Conservation (phyloP, 106 monocot species). For the Allium sativum region DNA sequence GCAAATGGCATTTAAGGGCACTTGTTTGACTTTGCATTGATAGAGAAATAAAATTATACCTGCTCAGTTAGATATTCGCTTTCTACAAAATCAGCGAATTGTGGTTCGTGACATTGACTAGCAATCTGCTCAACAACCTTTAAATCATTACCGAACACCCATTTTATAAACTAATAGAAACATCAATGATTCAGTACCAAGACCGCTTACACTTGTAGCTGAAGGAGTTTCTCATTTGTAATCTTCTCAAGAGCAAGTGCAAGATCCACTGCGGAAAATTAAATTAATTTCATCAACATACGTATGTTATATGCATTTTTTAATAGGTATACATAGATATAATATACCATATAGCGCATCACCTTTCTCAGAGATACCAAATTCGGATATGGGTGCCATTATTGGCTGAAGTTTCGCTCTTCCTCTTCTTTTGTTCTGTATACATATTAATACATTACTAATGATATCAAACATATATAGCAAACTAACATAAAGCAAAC, state of each 20-base stretch:
- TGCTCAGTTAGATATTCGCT: conserved; percentile 78
- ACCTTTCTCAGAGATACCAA: conserved; percentile 73
- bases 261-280: conserved; percentile 58
- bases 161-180: background rate
- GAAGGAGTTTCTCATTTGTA: conserved; percentile 79
- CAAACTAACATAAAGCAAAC: no score
- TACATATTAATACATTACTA: no score
- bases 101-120: conserved; percentile 37
- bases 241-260: conserved; percentile 79
- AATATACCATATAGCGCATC: conserved; percentile 81
- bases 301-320: no score
- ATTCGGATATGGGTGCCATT: conserved; percentile 46
- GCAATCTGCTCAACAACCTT: conserved; percentile 36
- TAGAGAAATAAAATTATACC: conserved; percentile 23
- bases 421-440: conserved; percentile 66
- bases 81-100: conserved; percentile 69
- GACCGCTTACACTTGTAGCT: conserved; percentile 46
- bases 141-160: background rate
- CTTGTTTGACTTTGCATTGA: no score
- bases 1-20: background rate
- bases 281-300: background rate
- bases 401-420: conserved; percentile 69
- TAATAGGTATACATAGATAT: no score
- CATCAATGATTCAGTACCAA: background rate
- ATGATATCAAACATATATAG: no score